Evolutionary conservation across 2,329 filamentous ascomycete genomes (phyloP).

Genomic region (Trichoderma koningiopsis): DNA sequence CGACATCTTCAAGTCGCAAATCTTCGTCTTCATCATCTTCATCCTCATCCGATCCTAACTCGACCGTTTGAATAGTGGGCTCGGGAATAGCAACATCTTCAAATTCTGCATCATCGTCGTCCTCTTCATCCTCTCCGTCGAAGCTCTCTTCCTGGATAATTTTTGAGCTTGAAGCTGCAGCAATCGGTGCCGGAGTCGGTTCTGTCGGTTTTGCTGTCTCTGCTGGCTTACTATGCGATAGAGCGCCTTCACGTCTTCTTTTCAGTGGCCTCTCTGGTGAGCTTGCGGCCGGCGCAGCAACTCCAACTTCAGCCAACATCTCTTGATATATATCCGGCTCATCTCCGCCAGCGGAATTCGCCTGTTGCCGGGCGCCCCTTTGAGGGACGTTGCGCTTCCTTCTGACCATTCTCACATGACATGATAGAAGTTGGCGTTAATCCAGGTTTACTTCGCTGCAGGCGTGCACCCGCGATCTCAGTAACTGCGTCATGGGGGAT

Average conservation of each 20-base stretch:
- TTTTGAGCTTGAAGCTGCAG: background rate
- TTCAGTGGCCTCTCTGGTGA: conserved; percentile 46
- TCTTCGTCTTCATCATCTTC: conserved; percentile 46
- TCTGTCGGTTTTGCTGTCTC: background rate
- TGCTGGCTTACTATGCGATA: background rate
- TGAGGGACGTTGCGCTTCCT: conserved; percentile 35
- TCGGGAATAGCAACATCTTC: conserved; percentile 53
- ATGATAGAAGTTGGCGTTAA: background rate
- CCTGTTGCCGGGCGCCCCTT: conserved; percentile 30
- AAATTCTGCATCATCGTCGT: conserved; percentile 48
- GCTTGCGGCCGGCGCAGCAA: conserved; percentile 34
- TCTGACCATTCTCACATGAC: conserved; percentile 36
- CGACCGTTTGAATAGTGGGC: conserved; percentile 54
- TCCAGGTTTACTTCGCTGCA: background rate
- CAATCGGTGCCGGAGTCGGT: background rate
- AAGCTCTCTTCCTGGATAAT: conserved; percentile 29
- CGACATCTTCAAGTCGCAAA: conserved; percentile 52
- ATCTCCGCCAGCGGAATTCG: conserved; percentile 28
- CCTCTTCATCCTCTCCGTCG: conserved; percentile 25
- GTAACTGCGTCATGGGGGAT: conserved; percentile 28
- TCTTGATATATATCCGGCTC: conserved; percentile 49
- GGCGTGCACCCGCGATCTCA: conserved; percentile 17
- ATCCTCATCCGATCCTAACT: conserved; percentile 51
- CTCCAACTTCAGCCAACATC: conserved; percentile 54
- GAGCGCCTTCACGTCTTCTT: conserved; percentile 37